Evolutionary conservation across 2,329 filamentous ascomycete species (phyloP).

Genomic region (Fonsecaea monophora): DNA sequence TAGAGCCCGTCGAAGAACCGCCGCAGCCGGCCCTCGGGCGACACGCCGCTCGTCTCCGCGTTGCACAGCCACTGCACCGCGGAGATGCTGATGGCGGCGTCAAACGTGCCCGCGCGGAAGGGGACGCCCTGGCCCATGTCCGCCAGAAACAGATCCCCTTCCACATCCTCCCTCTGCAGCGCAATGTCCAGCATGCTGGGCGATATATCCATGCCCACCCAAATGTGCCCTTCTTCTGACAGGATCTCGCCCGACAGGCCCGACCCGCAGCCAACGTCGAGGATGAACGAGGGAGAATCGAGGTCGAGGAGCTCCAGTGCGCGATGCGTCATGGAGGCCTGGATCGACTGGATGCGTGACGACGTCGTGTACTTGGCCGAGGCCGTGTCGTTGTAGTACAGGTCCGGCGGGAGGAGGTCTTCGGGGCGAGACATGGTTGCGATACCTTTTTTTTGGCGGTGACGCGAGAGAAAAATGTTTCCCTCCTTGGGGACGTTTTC

Average conservation of each 20-base stretch:
- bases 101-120: slow-evolving; percentile 89
- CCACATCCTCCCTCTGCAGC: slow-evolving; percentile 80
- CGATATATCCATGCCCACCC: slow-evolving; percentile 97
- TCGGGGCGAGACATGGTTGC: slow-evolving; percentile 92
- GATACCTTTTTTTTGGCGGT: slow-evolving; percentile 13
- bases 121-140: slow-evolving; percentile 96
- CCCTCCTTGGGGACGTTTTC: not conserved
- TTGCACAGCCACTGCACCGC: slow-evolving; percentile 99
- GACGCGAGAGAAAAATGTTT: not conserved
- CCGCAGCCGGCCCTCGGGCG: slow-evolving; percentile 75
- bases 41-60: slow-evolving; percentile 72
- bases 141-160: slow-evolving; percentile 90
- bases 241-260: slow-evolving; percentile 94
- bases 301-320: slow-evolving; percentile 91
- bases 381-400: slow-evolving; percentile 96
- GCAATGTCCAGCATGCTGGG: slow-evolving; percentile 97
- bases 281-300: slow-evolving; percentile 78
- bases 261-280: slow-evolving; percentile 95
- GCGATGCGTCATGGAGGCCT: slow-evolving; percentile 90
- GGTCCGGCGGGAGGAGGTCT: slow-evolving; percentile 93
- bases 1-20: slow-evolving; percentile 95
- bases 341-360: slow-evolving; percentile 93
- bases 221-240: slow-evolving; percentile 82
- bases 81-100: slow-evolving; percentile 92
- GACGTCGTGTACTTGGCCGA: slow-evolving; percentile 97